phyloP scores from a whole-genome alignment of 441 rosid genomes.

The Manihot esculenta region DNA sequence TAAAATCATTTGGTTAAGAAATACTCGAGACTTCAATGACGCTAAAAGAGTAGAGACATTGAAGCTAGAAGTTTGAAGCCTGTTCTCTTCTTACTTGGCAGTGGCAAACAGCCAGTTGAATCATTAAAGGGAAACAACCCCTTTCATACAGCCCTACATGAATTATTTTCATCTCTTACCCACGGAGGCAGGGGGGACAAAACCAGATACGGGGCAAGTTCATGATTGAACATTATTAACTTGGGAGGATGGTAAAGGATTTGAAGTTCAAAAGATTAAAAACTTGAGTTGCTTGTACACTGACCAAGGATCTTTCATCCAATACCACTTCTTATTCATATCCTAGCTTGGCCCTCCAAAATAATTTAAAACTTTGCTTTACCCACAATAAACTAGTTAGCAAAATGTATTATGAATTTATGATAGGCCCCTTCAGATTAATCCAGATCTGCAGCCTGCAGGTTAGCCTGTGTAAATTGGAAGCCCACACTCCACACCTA shows the following conservation, averaged over 20 bases:
- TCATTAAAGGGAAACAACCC: not conserved
- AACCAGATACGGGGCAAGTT: not conserved
- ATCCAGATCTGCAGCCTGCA: not conserved
- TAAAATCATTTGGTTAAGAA: not conserved
- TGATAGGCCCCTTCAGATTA: not conserved
- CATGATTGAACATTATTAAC: not conserved
- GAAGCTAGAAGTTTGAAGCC: not conserved
- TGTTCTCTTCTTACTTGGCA: not conserved
- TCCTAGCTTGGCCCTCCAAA: not conserved
- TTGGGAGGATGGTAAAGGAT: not conserved
- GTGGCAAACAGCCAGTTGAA: not conserved
- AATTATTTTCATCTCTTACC: not conserved
- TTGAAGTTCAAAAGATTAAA: not conserved
- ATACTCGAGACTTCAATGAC: constrained; percentile 2
- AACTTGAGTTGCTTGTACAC: not conserved
- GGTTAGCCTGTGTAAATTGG: not conserved
- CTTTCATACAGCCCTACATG: not conserved
- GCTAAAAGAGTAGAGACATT: not conserved
- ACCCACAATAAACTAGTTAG: not conserved
- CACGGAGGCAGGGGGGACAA: not conserved
- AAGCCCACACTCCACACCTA: not conserved
- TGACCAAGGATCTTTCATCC: not conserved
- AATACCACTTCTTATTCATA: not conserved
- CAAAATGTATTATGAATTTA: not conserved
- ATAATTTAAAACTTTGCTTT: no score